phyloP scores from a whole-genome alignment of 2,329 filamentous ascomycete genomes.

The Pyrenophora seminiperda region DNA sequence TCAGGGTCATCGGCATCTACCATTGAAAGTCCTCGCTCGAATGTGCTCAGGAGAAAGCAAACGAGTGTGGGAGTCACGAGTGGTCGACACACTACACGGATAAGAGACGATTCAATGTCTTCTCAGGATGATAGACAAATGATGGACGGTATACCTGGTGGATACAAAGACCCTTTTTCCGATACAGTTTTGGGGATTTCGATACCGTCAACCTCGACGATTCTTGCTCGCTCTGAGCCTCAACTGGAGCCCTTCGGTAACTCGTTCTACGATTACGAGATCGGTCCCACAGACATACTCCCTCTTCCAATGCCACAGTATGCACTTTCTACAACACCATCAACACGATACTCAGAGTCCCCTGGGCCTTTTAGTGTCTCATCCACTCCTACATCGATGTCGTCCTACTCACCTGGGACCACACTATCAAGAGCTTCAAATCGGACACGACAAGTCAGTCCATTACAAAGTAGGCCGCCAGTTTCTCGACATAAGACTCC shows the following conservation, averaged over 20 bases:
- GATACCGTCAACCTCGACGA: slow-evolving; percentile 44
- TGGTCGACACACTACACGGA: slow-evolving; percentile 38
- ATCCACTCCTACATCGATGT: slow-evolving; percentile 78
- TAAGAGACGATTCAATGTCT: slow-evolving; percentile 42
- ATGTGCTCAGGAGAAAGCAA: slow-evolving; percentile 52
- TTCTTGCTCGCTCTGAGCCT: slow-evolving; percentile 33
- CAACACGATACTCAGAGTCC: slow-evolving; percentile 76
- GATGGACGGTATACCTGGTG: slow-evolving; percentile 36
- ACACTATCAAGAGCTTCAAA: slow-evolving; percentile 53
- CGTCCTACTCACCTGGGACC: slow-evolving; percentile 72
- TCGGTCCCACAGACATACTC: slow-evolving; percentile 66
- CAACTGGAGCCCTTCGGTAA: slow-evolving; percentile 34
- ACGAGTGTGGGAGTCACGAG: slow-evolving; percentile 48
- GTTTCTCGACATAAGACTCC: slow-evolving; percentile 64
- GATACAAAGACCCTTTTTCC: slow-evolving; percentile 48
- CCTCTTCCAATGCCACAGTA: slow-evolving; percentile 71
- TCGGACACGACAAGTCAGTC: slow-evolving; percentile 62
- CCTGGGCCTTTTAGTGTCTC: slow-evolving; percentile 75
- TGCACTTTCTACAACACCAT: slow-evolving; percentile 71
- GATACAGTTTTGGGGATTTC: slow-evolving; percentile 53
- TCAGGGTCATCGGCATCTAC: slow-evolving; percentile 56
- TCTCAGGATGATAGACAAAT: slow-evolving; percentile 40
- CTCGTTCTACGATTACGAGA: slow-evolving; percentile 49
- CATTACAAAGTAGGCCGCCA: slow-evolving; percentile 62
- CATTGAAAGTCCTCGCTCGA: slow-evolving; percentile 52